phyloP scores from a whole-genome alignment of 2,329 filamentous ascomycete species.

The Bimuria novae-zelandiae region DNA sequence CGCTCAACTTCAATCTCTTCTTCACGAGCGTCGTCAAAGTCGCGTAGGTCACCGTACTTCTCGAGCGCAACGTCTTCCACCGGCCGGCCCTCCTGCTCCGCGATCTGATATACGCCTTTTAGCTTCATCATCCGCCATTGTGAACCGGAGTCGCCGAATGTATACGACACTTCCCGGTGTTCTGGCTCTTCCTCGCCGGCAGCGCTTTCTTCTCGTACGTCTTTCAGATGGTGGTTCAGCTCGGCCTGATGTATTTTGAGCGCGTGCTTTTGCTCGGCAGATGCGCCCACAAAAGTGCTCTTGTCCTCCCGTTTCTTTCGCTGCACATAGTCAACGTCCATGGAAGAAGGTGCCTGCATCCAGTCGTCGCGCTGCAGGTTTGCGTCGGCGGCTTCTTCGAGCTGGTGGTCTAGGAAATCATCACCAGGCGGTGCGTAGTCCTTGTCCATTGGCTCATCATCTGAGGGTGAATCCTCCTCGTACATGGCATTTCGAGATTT shows the following conservation, averaged over 20 bases:
- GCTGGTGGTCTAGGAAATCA: constrained; percentile 50
- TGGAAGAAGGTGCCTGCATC: constrained; percentile 86
- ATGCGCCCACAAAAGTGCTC: constrained; percentile 50
- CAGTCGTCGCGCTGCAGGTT: constrained; percentile 76
- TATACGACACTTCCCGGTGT: constrained; percentile 73
- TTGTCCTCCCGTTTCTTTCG: constrained; percentile 56
- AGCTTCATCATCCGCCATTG: constrained; percentile 97
- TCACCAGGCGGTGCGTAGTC: constrained; percentile 51
- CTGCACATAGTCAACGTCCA: constrained; percentile 84
- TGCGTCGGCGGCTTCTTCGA: constrained; percentile 44
- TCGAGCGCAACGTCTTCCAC: constrained; percentile 85
- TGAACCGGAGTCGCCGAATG: constrained; percentile 85
- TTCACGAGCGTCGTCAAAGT: constrained; percentile 91
- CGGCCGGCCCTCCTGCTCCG: constrained; percentile 71
- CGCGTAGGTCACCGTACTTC: constrained; percentile 76
- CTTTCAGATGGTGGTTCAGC: constrained; percentile 72
- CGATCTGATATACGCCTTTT: constrained; percentile 79
- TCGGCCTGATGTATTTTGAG: constrained; percentile 79
- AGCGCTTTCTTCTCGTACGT: constrained; percentile 52
- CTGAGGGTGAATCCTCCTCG: constrained; percentile 36
- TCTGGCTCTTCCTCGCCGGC: constrained; percentile 52
- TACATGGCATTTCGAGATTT: constrained; percentile 43
- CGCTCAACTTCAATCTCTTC: constrained; percentile 90
- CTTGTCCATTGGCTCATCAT: constrained; percentile 47
- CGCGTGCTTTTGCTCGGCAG: constrained; percentile 63